Conservation (phyloP, 331 rosid genomes). For the Prunus yedoensis region DNA sequence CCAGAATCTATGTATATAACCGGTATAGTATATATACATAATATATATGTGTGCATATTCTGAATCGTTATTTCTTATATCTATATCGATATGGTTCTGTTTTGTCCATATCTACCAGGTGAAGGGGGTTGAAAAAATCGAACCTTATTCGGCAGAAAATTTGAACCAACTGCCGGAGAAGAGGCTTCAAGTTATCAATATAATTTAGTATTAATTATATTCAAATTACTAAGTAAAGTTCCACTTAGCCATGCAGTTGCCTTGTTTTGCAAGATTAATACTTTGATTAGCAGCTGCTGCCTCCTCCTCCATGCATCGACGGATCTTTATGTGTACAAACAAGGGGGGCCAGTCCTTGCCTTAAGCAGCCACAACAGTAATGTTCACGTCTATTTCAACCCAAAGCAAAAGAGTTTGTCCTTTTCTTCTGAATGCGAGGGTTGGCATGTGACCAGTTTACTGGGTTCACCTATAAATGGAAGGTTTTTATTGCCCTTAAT, state of each 20-base stretch:
- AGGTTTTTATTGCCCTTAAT: slow-evolving; percentile 29
- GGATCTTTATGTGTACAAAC: neutral
- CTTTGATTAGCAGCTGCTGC: neutral
- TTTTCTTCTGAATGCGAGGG: slow-evolving; percentile 36
- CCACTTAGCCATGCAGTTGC: neutral
- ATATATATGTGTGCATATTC: neutral
- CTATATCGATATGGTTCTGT: neutral
- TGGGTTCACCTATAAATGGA: slow-evolving; percentile 56
- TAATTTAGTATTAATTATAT: no score
- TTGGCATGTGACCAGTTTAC: slow-evolving; percentile 51
- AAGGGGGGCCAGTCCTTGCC: slow-evolving; percentile 16
- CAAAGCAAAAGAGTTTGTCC: slow-evolving; percentile 17
- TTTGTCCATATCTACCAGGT: neutral
- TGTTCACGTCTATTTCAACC: slow-evolving; percentile 36
- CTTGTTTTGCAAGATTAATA: neutral
- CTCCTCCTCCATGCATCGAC: neutral
- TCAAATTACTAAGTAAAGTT: no score
- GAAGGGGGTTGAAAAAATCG: neutral
- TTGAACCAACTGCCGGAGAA: neutral
- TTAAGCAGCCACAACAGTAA: slow-evolving; percentile 39
- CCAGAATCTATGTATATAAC: neutral
- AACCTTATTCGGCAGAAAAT: neutral
- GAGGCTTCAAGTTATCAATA: no score
- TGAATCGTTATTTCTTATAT: neutral
- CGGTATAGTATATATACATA: no score